Conservation (phyloP, 306 rosid genomes). For the Macrotyloma uniflorum region DNA sequence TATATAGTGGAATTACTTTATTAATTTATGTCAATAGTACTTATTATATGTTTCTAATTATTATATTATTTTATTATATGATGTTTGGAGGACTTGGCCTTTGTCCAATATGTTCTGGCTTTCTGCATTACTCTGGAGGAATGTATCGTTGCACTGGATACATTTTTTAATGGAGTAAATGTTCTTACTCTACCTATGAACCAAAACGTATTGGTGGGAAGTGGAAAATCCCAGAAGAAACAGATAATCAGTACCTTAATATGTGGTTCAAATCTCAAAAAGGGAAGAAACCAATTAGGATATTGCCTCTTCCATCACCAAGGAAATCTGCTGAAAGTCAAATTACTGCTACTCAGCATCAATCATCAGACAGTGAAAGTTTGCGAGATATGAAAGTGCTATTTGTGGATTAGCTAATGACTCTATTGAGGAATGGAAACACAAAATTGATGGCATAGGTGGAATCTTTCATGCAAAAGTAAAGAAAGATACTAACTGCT, state of each 20-base stretch:
- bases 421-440: constrained; percentile 71
- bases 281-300: constrained; percentile 67
- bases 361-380: constrained; percentile 57
- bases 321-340: constrained; percentile 52
- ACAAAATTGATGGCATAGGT: constrained; percentile 64
- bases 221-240: constrained; percentile 91
- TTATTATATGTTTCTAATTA: too few species aligned
- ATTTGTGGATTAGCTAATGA: constrained; percentile 66
- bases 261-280: constrained; percentile 97
- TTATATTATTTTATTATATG: too few species aligned
- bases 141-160: constrained; percentile 82
- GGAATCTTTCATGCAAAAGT: constrained; percentile 80
- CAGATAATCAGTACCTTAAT: constrained; percentile 66
- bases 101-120: constrained; percentile 81
- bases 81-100: constrained; percentile 88
- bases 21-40: too few species aligned
- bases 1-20: too few species aligned
- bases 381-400: constrained; percentile 74
- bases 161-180: constrained; percentile 86
- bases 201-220: constrained; percentile 69
- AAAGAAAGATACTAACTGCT: constrained; percentile 87
- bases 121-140: constrained; percentile 79
- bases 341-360: constrained; percentile 51
- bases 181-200: constrained; percentile 76
- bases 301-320: constrained; percentile 63